These are phyloP conservation scores for Candolleomyces aberdarensis DNA, from an alignment of 768 basidiomycete genomes.

Conservation along the genomic window DNA sequence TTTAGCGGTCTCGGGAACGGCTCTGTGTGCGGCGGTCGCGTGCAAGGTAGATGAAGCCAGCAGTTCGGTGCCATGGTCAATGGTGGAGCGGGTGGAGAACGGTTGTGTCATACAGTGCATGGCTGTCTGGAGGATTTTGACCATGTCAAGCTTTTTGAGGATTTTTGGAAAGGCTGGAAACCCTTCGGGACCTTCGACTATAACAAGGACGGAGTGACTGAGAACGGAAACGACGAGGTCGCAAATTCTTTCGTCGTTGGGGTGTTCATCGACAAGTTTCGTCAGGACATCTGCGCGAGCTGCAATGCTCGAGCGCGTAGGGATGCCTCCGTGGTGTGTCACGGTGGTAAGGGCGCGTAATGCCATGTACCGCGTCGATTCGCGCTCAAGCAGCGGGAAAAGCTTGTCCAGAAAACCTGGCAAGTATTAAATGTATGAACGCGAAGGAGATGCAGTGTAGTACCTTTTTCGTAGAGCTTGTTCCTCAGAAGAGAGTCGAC, in stretches of 20 bases:
- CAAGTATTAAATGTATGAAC: background rate
- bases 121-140: conserved; percentile 39
- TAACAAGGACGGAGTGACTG: conserved; percentile 47
- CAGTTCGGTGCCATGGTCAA: conserved; percentile 52
- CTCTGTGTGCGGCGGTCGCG: conserved; percentile 41
- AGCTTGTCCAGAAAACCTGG: conserved; percentile 57
- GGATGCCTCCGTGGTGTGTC: conserved; percentile 57
- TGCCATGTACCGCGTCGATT: conserved; percentile 48
- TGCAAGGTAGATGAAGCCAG: conserved; percentile 42
- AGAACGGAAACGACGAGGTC: conserved; percentile 52
- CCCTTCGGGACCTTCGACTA: conserved; percentile 33
- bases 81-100: conserved; percentile 34
- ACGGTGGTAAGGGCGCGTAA: conserved; percentile 55
- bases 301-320: conserved; percentile 50
- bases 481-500: conserved; percentile 57
- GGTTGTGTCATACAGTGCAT: conserved; percentile 44
- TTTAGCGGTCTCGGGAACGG: conserved; percentile 39
- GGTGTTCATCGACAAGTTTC: conserved; percentile 44
- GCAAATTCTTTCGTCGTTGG: conserved; percentile 46
- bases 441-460: background rate
- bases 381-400: conserved; percentile 48
- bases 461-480: conserved; percentile 57
- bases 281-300: conserved; percentile 39
- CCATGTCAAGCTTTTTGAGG: conserved; percentile 40
- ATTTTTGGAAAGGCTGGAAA: conserved; percentile 36